A percentile compares a stretch with the other conserved stretches of the same genome.
These are phyloP conservation scores for Thalassia testudinum DNA, from an alignment of 116 monocot species.

Conservation along the genomic window DNA sequence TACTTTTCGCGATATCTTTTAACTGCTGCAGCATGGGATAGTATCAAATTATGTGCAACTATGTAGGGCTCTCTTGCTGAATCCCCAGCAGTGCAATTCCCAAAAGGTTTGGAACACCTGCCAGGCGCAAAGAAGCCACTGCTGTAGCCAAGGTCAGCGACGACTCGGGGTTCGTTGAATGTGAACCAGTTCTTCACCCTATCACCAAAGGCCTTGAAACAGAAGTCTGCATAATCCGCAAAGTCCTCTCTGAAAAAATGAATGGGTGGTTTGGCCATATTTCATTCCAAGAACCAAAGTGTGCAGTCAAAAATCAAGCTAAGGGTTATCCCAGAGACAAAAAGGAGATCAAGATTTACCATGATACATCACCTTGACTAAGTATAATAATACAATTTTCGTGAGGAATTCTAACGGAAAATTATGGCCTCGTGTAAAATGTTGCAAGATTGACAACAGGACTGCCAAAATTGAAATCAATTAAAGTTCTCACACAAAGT, in stretches of 20 bases:
- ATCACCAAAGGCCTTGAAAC: constrained; percentile 82
- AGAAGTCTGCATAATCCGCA: constrained; percentile 84
- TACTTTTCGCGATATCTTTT: constrained; percentile 84
- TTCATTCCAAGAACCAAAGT: no score
- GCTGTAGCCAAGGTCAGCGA: constrained; percentile 75
- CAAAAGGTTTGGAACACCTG: constrained; percentile 38
- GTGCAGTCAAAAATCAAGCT: no score
- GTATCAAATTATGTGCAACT: constrained; percentile 66
- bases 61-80: constrained; percentile 86
- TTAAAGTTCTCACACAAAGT: no score
- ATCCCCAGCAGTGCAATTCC: constrained; percentile 53
- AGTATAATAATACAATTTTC: no score
- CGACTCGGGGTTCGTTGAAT: constrained; percentile 83
- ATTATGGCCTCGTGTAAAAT: no score
- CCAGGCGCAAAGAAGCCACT: constrained; percentile 61
- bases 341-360: no score
- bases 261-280: no score
- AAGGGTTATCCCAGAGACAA: no score
- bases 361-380: no score
- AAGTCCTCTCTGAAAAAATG: constrained; percentile 39
- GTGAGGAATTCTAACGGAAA: no score
- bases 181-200: constrained; percentile 97
- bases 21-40: constrained; percentile 72
- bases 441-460: no score
- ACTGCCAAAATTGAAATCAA: no score